Evolutionary conservation across 257 asterid genomes (phyloP).

Genomic region (Cinchona pubescens): DNA sequence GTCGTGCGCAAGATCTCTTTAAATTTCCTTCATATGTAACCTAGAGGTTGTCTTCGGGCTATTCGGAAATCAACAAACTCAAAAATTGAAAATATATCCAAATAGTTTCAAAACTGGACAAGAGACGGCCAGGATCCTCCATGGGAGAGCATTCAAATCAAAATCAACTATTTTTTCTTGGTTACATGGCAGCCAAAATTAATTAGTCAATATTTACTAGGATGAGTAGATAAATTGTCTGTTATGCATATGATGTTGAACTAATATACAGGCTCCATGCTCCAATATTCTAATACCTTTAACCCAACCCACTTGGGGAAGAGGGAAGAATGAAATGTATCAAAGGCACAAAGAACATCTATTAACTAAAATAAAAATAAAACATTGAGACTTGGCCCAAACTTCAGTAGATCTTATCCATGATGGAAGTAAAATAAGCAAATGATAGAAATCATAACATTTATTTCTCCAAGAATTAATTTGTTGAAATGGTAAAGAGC

Average conservation of each 20-base stretch:
- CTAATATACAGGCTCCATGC: neutral
- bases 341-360: too few relatives aligned
- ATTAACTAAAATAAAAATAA: too few relatives aligned
- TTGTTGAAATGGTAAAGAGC: too few relatives aligned
- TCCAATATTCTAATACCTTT: neutral
- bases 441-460: neutral
- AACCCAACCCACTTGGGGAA: too few relatives aligned
- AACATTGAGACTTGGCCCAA: too few relatives aligned
- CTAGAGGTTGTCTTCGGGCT: neutral
- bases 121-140: neutral
- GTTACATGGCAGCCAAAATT: neutral
- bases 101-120: neutral
- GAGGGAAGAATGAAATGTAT: too few relatives aligned
- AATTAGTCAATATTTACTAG: neutral
- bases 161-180: too few relatives aligned
- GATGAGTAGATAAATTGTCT: neutral
- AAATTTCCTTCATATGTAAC: neutral
- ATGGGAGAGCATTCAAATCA: neutral
- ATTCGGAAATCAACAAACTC: neutral
- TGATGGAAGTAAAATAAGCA: too few relatives aligned
- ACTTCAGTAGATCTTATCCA: too few relatives aligned
- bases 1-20: neutral
- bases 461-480: too few relatives aligned
- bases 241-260: neutral
- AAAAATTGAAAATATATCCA: neutral